Conservation (phyloP, 306 rosid genomes). For the Herpetospermum pedunculosum region DNA sequence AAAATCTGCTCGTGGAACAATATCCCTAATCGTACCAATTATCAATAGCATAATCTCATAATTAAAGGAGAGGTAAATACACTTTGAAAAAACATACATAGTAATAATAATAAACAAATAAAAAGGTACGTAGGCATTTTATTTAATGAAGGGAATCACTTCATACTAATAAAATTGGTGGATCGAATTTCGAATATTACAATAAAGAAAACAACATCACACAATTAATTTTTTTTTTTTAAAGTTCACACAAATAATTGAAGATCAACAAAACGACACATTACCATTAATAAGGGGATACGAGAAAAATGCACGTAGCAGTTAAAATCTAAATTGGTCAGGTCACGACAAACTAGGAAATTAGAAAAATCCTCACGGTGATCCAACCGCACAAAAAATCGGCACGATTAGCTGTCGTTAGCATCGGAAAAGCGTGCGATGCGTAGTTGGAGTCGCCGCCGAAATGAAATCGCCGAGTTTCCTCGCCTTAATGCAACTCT, state of each 20-base stretch:
- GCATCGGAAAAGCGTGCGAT: constrained; percentile 5
- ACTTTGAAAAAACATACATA: too few species aligned
- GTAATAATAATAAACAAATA: not conserved
- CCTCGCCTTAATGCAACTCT: constrained; percentile 9
- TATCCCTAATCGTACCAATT: too few species aligned
- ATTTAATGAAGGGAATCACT: not conserved
- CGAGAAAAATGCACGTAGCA: not conserved
- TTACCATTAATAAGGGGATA: not conserved
- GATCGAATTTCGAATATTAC: not conserved
- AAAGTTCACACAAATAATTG: not conserved
- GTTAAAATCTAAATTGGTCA: not conserved
- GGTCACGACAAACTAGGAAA: not conserved
- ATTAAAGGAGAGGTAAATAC: too few species aligned
- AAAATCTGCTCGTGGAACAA: too few species aligned
- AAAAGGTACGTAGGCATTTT: not conserved
- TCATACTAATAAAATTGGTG: not conserved
- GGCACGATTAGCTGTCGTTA: constrained; percentile 5
- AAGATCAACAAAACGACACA: not conserved
- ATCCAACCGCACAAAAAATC: not conserved
- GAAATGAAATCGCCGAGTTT: not conserved
- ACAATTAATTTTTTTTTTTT: not conserved
- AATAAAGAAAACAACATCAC: not conserved
- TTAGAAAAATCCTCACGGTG: not conserved
- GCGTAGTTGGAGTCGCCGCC: not conserved
- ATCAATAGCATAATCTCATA: too few species aligned